Evolutionary conservation across 306 rosid species (phyloP).

Genomic region (Castanea sativa): DNA sequence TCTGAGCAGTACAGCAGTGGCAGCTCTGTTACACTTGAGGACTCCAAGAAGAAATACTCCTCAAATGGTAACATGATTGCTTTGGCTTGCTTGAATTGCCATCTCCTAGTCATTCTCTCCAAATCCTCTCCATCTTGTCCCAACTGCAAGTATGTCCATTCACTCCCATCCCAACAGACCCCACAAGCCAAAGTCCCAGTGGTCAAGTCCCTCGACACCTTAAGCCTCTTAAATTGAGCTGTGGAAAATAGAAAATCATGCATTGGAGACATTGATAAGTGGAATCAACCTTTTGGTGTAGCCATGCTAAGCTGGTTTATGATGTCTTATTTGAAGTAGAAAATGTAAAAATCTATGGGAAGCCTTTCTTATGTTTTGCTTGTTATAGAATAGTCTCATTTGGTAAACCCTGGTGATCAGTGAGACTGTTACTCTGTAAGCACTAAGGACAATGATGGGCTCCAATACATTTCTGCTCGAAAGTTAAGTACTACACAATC

Average conservation of each 20-base stretch:
- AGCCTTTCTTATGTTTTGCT: background rate
- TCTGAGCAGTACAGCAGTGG: background rate
- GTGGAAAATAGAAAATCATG: background rate
- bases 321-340: background rate
- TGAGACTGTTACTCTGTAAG: background rate
- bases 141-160: conserved; percentile 46
- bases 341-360: background rate
- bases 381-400: background rate
- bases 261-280: background rate
- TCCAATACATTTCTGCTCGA: background rate
- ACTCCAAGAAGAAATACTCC: conserved; percentile 1
- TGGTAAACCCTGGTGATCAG: background rate
- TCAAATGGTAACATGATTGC: conserved; percentile 35
- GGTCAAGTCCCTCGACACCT: background rate
- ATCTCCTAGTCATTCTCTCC: conserved; percentile 46
- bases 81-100: conserved; percentile 49
- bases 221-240: conserved; percentile 14
- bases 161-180: conserved; percentile 18
- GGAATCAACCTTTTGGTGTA: background rate
- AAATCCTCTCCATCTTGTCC: conserved; percentile 50
- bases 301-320: background rate
- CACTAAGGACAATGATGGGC: background rate
- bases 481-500: background rate
- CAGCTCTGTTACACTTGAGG: background rate
- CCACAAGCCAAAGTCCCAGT: background rate